Evolutionary conservation across 2,329 filamentous ascomycete species (phyloP), one percentile per base, ranked within the genome.

Genomic region (Botrytis elliptica): DNA sequence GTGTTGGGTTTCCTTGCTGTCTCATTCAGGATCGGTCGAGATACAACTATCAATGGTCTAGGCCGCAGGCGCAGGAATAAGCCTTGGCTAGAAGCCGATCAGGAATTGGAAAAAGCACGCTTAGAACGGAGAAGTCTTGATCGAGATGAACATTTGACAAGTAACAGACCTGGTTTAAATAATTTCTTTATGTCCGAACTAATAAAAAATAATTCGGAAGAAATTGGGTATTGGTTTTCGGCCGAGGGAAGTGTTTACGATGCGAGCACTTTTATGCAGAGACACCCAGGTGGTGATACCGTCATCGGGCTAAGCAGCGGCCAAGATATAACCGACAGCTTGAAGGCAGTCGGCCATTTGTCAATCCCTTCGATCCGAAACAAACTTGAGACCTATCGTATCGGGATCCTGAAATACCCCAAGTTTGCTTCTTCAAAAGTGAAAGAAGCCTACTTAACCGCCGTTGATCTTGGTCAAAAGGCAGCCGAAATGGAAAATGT

Each of bases 21-120:
- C 25, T 42, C 63, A 16, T 65, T 49, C 63, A 65, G 63, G 8
- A 65, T 65, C 20, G 63, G 63, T 46, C 36, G 63, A 20, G 20
- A 49, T 65, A 44, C 40, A 65, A 65, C 63, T 5, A 49, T 49
- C 63, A 65, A 49, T 46, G 63, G 63, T 46, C 25, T 65, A 46
- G 63, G 63, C 29, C 40, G 40, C 7, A 49, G 20, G 63, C 40
- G 63, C 40, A 65, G n/a, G 14, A 65, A 20, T 65, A 3, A 49
- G 25, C 63, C 63, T 65, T 65, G 63, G 63, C 40, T 65, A 49
- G 63, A 65, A 65, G 63, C 63, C 14, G 40, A 65, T 49, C 40
- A 65, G 8, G 36, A 65, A 65, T 46, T 65, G 6, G 63, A 65
- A 65, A 65, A 65, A 12, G 25, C 36, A 65, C 63, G 63, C 6